Evolutionary conservation across 2,329 filamentous ascomycete species (phyloP), one percentile per base, ranked within the genome.

Genomic region (Fusarium sp.): DNA sequence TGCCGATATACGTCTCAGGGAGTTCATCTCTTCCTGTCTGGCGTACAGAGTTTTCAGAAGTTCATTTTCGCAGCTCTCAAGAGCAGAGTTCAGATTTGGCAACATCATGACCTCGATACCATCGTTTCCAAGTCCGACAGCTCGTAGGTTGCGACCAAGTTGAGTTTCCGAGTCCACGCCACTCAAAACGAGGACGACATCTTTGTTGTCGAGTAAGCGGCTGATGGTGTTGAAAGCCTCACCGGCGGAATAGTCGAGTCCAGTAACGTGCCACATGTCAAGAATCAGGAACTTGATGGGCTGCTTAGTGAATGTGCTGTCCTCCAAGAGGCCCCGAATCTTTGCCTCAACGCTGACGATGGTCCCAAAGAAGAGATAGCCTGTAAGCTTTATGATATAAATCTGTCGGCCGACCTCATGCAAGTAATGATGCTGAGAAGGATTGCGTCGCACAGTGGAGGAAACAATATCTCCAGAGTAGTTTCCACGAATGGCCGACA

Each of bases 341-440:
- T 93, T 93, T 71, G 94, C 93, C 81, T 99, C 96, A 1, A 99
- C 96, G 53, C 94, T 94, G 60, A 98, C 96, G 73, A 99, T 97
- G 6, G 95, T 98, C 21, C 96, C 96, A 76, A 99, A 99, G 86
- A 99, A 99, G n/a, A 99, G 89, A 79, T 96, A 98, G 0, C 96
- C 96, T 1, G 93, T 92, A 21, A 99, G 88, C 81, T 98, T 98
- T 78, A 97, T 93, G 56, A 98, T 91, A 66, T 94, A 93, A 38
- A 97, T 96, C 80, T 99, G 96, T 37, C 90, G 89, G 6, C 96
- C 95, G 21, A 96, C 95, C 73, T 96, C 89, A 69, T 92, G 91
- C 8, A 99, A 86, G 79, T 96, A 99, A 67, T 93, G 91, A 68
- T 95, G 92, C 77, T 99, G 96, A 7, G 95, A 91, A 2, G 94